Evolutionary conservation across 768 basidiomycete species (phyloP), one percentile per base, ranked within the genome.

Genomic region (Suillus weaverae): DNA sequence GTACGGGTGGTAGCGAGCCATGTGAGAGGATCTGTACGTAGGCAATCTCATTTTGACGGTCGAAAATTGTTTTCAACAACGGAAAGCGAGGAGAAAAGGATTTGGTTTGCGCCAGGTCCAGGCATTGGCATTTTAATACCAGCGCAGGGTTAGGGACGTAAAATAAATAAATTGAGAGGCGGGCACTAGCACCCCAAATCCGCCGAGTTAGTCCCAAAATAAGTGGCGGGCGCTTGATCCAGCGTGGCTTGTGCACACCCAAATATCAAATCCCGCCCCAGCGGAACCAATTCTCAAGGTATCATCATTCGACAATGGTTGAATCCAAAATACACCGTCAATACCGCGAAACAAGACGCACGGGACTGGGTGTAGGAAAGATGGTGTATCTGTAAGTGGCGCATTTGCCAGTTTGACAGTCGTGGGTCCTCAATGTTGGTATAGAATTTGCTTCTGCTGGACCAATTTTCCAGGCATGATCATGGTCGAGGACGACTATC

Each of bases 1-100:
- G 41, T 67, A 65, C 0, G 66, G 66, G 13, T 67, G 64, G 33
- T 48, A 67, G 5, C 66, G 48, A n/a, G 51, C 39, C 46, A 67
- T 32, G 30, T 67, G 60, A 1, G 64, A 67, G 14, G 64, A 65
- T 5, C 66, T 53, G 30, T 67, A 67, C 18, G 43, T 54, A 2
- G 63, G 66, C 9, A 67, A 41, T 14, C 63, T 65, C 35, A 48
- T 51, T 3, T 59, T 43, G 22, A 55, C 16, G 32, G 57, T 62
- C 14, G 16, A 20, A 18, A 13, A 4, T 9, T 22, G 3, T 35
- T 26, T 20, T 39, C 4, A n/a, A 38, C n/a, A 30, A 33, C 32
- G 10, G 8, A 26, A 51, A 50, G 20, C 5, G 5, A 26, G 41
- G 46, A 39, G 48, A 56, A 53, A 53, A n/a, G 7, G 36, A 46